phyloP scores from a whole-genome alignment of 2,329 filamentous ascomycete genomes.

The Trichoderma semiorbis region DNA sequence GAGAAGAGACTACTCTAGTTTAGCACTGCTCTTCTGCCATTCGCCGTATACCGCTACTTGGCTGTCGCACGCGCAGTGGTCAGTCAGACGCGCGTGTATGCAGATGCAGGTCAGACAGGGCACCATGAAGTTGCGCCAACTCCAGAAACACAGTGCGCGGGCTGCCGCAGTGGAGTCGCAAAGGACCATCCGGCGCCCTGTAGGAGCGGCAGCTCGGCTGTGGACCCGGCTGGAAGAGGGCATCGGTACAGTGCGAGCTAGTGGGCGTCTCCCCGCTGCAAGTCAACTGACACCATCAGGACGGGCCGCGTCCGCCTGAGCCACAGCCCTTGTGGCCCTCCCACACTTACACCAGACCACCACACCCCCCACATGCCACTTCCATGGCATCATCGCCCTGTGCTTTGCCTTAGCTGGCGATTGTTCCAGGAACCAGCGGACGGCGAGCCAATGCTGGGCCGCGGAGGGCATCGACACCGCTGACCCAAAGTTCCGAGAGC shows the following conservation, averaged over 20 bases:
- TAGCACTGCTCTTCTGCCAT: neutral
- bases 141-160: slow-evolving; percentile 5
- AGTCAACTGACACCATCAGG: slow-evolving; percentile 14
- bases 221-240: slow-evolving; percentile 1
- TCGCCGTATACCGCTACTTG: neutral
- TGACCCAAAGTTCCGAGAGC: neutral
- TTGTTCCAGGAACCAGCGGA: neutral
- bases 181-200: neutral
- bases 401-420: neutral
- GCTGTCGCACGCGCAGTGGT: slow-evolving; percentile 7
- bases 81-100: slow-evolving; percentile 21
- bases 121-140: neutral
- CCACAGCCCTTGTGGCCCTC: neutral
- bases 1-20: neutral
- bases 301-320: slow-evolving; percentile 7
- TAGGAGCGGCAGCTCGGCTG: neutral
- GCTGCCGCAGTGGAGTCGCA: neutral
- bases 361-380: neutral
- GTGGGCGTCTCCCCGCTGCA: neutral
- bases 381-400: neutral
- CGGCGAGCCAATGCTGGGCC: slow-evolving; percentile 9
- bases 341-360: neutral
- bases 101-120: slow-evolving; percentile 19
- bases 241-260: slow-evolving; percentile 2
- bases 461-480: neutral